Percentiles rank a stretch among this genome's conserved stretches.
Evolutionary conservation across 768 basidiomycete species (phyloP).

Genomic region (Pleurotus citrinopileatus): DNA sequence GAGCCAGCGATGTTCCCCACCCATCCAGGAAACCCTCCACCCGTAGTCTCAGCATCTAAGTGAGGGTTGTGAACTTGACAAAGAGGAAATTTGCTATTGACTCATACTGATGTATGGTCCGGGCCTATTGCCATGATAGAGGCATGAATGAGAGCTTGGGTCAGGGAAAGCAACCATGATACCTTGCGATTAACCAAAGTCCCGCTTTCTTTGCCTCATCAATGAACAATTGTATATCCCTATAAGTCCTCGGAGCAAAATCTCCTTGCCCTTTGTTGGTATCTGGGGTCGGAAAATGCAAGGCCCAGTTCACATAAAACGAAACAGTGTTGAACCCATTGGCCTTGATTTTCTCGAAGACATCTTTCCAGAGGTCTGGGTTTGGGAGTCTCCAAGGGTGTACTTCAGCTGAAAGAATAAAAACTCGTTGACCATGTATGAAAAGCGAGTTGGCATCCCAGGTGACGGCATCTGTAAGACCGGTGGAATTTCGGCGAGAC

Average conservation of each 20-base stretch:
- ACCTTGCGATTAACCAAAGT: conserved; percentile 56
- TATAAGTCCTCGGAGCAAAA: conserved; percentile 45
- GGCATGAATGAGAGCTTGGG: neutral
- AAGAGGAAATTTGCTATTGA: neutral
- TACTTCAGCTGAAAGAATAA: conserved; percentile 60
- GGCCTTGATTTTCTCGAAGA: conserved; percentile 62
- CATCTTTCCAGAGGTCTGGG: conserved; percentile 52
- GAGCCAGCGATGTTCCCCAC: conserved; percentile 50
- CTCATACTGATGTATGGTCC: conserved; percentile 51
- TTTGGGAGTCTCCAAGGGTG: conserved; percentile 58
- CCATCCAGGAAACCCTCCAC: conserved; percentile 60
- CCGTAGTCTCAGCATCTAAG: conserved; percentile 46
- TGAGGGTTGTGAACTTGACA: neutral
- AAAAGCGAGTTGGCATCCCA: conserved; percentile 63
- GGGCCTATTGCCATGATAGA: conserved; percentile 32
- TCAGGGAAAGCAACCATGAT: neutral
- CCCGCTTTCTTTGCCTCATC: conserved; percentile 50
- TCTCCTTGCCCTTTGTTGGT: conserved; percentile 44
- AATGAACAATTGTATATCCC: conserved; percentile 51
- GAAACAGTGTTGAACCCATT: conserved; percentile 62
- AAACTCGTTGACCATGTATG: conserved; percentile 53
- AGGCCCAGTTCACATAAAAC: conserved; percentile 59
- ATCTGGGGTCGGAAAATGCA: conserved; percentile 45
- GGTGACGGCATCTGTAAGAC: conserved; percentile 44
- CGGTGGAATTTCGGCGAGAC: conserved; percentile 34